Evolutionary conservation across 371 early-diverging fungal genomes (phyloP), one percentile per base, ranked within the genome.

Genomic region (Entomophthora muscae): DNA sequence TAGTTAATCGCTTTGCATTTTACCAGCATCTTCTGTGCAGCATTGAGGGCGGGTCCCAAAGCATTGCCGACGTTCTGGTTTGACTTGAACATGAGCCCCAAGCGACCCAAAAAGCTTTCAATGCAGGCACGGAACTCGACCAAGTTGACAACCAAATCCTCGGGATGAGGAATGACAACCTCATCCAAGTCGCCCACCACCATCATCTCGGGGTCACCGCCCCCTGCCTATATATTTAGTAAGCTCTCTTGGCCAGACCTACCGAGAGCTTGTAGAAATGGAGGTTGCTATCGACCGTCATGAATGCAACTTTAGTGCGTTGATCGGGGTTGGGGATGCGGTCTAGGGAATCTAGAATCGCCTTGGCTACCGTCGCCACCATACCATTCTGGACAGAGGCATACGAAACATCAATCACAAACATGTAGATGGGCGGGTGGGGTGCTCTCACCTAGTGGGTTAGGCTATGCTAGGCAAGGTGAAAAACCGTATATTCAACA

Each of bases 131-230:
- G 80, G 27, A 84, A 84, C 64, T 93, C 91, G 31, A 74, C 78
- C 69, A 96, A 76, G 61, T 90, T 87, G 23, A 89, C 93, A 30
- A 97, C 77, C 52, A 95, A 73, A 69, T 91, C 89, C 51, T 83
- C 76, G 10, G 93, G 91, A 55, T 81, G 76, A 26, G 95, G 96
- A 64, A 95, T 65, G 66, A 86, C 92, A 2, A 86, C 78, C 29
- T 95, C 94, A 23, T 93, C 94, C 23, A 93, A 66, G 73, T 95
- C 96, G 1, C 88, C 76, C 0, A 93, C 90, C 2, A 94, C 88
- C 30, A 95, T 74, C 90, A 94, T 91, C 70, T 93, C 89, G 32
- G 97, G 93, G 66, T 93, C 93, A 0, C 81, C 66, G 1, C 75
- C 63, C 1, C 65, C 67, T 1, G 73, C 56, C 75, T 75, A 69